Evolutionary conservation across 2,329 filamentous ascomycete species (phyloP), one percentile per base, ranked within the genome.

Genomic region (Colletotrichum euphorbiae): DNA sequence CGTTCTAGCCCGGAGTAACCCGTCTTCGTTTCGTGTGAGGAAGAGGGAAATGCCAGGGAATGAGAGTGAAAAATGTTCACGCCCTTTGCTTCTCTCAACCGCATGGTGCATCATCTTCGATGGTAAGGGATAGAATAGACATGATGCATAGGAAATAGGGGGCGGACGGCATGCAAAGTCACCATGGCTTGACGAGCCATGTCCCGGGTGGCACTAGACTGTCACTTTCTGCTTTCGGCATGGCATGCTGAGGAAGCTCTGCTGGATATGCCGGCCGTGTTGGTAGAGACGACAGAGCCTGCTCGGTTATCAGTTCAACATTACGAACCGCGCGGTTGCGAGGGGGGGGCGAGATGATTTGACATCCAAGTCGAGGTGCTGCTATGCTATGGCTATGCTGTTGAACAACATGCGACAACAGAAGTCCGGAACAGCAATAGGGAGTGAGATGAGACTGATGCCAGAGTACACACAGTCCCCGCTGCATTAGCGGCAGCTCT

Each of bases 201-300:
- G 24, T 28, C 24, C 6, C 3, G 24, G 24, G 24, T 28, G 6
- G 24, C 42, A 48, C 28, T 46, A 8, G 17, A 61, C 38, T 61
- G 40, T 33, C 56, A 61, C 62, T 54, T 61, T 46, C 62, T 66
- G 56, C 56, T 61, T 61, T 54, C 31, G 38, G 62, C 19, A 28
- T 38, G 38, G 62, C 19, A 28, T 38, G 36, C 11, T 28, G 36
- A 15, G 12, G 55, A 33, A 13, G 31, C 8, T 12, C 50, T 40
- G 38, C 33, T 33, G n/a, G n/a, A 54, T 21, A 28, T 28, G 24
- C 24, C 24, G 24, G 24, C 24, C 24, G 24, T 13, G 28, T n/a
- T 9, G 9, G 50, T 52, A 52, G 15, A 36, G 19, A 52, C 28
- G n/a, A 33, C 50, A 36, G 15, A 33, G 31, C 17, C 17, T 15